These are phyloP conservation scores for Chrysoporthe deuterocubensis DNA, from an alignment of 2,329 filamentous ascomycete species.

Conservation along the genomic window DNA sequence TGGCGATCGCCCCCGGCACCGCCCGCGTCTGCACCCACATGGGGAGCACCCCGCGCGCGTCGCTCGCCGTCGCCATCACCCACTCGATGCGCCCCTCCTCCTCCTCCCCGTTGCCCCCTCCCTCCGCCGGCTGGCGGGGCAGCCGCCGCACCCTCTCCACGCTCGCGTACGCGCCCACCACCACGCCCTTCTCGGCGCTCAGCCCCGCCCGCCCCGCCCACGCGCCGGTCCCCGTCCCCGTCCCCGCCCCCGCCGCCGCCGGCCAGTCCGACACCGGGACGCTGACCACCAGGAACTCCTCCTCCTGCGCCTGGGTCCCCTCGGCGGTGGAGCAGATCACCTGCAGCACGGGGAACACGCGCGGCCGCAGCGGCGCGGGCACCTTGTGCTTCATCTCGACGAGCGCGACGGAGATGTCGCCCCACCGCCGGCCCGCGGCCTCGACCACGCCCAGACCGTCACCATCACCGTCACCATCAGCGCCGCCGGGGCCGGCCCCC, in stretches of 20 bases:
- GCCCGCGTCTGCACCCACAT: constrained; percentile 67
- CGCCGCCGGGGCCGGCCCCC: constrained; percentile 43
- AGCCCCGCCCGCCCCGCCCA: constrained; percentile 36
- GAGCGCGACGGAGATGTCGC: constrained; percentile 52
- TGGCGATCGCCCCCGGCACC: constrained; percentile 65
- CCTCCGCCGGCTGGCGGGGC: constrained; percentile 34
- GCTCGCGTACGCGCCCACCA: constrained; percentile 65
- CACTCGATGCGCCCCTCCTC: constrained; percentile 63
- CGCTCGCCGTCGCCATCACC: constrained; percentile 77
- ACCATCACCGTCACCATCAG: not conserved
- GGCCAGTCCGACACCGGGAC: constrained; percentile 55
- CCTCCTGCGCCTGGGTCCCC: constrained; percentile 31
- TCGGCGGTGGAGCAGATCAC: constrained; percentile 47
- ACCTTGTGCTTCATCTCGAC: constrained; percentile 71
- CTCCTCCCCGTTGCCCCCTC: constrained; percentile 28
- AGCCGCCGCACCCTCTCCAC: constrained; percentile 64
- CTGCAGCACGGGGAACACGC: constrained; percentile 70
- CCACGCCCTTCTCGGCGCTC: constrained; percentile 49
- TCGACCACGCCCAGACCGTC: constrained; percentile 34
- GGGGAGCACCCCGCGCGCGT: constrained; percentile 71
- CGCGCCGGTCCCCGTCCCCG: constrained; percentile 34
- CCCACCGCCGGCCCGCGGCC: constrained; percentile 49
- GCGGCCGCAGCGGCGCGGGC: constrained; percentile 61
- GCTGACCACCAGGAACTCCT: constrained; percentile 61
- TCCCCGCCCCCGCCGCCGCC: constrained; percentile 22